Base-by-base conservation (phyloP, 345 rosid species). In the Psidium friedrichsthalianum region DNA sequence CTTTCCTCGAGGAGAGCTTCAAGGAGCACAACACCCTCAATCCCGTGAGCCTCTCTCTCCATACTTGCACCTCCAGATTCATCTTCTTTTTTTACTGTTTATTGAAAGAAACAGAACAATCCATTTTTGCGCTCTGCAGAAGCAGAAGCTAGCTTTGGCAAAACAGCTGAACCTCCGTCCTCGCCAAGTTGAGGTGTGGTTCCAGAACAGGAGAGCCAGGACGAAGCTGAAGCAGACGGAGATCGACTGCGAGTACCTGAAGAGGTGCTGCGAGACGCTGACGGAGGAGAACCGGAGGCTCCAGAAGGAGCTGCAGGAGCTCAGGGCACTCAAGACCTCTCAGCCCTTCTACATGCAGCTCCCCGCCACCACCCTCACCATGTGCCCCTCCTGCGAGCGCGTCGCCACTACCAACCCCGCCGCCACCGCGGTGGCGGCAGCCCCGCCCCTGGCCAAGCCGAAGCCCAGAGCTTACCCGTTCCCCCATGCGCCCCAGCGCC, bases 321-420 rank as follows among this genome's bases (percentile, higher is more conserved):
- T 97, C 83, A 93, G 99, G 87, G 95, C 98, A 51, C 90, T 97
- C 88, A 96, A 95, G 89, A 87, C 98, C 74, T 92, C 95, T 8
- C 93, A 93, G 64, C 97, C 98, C 18, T 97, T 94, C 91, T 94
- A 92, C 95, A 95, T 90, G 98, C 99, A 97, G 87, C 96, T 94
- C 20, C 99, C 99, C 18, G 98, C 99, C 84, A 97, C 99, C 54
- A 97, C 99, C 85, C 99, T 97, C 90, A 97, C 99, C 80, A 97
- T 97, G 98, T 97, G 99, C 86, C 99, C 99, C 61, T 97, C 99
- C 20, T 97, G 99, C 82, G 98, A 95, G 91, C 97, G 98, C 76
- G 96, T 95, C 15, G 94, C 95, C 87, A 90, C 98, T 91, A 89
- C 94, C 59, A 52, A 93, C 84, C 6, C 94, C 32, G 21, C 93